Conservation (phyloP, 805 yeast species). For the Candida succiphila region DNA sequence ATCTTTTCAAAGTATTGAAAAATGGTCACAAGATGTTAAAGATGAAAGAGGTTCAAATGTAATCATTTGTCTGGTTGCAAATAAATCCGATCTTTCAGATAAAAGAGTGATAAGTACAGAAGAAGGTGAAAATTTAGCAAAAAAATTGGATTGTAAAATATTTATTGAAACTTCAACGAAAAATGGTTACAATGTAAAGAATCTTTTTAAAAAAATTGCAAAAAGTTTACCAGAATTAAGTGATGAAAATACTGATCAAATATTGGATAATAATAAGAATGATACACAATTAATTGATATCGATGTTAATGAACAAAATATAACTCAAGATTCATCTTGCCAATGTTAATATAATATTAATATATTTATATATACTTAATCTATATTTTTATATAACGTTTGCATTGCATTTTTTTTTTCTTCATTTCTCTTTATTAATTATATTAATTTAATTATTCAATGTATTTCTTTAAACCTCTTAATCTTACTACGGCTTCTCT, state of each 20-base stretch:
- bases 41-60: slow-evolving; percentile 89
- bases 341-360: slow-evolving; percentile 26
- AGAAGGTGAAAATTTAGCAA: slow-evolving; percentile 76
- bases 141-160: slow-evolving; percentile 62
- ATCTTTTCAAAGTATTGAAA: slow-evolving; percentile 72
- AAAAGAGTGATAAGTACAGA: slow-evolving; percentile 74
- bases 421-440: background rate
- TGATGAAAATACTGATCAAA: slow-evolving; percentile 17
- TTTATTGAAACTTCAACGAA: slow-evolving; percentile 92
- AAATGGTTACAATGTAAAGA: slow-evolving; percentile 89
- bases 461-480: slow-evolving; percentile 56
- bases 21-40: slow-evolving; percentile 93
- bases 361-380: background rate
- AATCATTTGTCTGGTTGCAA: slow-evolving; percentile 83
- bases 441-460: slow-evolving; percentile 11
- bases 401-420: background rate
- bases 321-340: slow-evolving; percentile 25
- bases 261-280: slow-evolving; percentile 8
- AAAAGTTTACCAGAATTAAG: slow-evolving; percentile 77
- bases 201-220: slow-evolving; percentile 83
- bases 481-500: slow-evolving; percentile 76
- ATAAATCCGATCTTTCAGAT: slow-evolving; percentile 74
- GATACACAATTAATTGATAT: slow-evolving; percentile 34
- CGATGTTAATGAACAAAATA: slow-evolving; percentile 24
- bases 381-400: background rate